Base-by-base conservation (phyloP, 345 rosid genomes). In the Durio zibethinus region DNA sequence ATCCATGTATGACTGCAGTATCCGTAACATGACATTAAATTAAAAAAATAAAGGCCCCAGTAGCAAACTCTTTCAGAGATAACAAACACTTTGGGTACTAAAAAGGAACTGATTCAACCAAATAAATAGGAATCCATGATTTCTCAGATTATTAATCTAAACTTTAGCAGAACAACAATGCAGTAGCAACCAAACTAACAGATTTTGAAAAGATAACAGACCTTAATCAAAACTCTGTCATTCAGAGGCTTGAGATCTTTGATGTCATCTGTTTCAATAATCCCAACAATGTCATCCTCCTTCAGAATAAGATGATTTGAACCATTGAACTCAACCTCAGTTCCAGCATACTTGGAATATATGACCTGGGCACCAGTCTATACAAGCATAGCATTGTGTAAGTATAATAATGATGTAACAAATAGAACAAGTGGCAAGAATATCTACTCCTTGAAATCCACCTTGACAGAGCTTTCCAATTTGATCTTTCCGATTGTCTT, bases 181-280 rank as follows among this genome's bases (percentile, higher is more conserved):
- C 50, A 27, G 52, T 12, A 25, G 66, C 18, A 27, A 60, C 40
- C 18, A 14, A 61, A 59, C 15, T 16, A 53, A 68, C 2, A 20
- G 2, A 68, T 5, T 10, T 50, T 21, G 20, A 38, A 75, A 31
- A 16, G 50, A 25, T 35, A 76, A 40, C 43, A 1, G 33, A 92
- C 99, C 98, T 90, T 94, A 23, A 97, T 90, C 60, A 97, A 82
- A 79, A 97, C 92, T 74, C 97, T 82, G 78, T 97, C 99, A 38
- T 92, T 91, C 84, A 94, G 81, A 65, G 99, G 98, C 85, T 91
- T 90, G 73, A 97, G 99, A 72, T 97, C 98, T 81, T 91, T 94
- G 80, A 92, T 83, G 74, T 94, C 97, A 54, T 91, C 93, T 0
- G 97, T 94, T 85, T 94, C 99, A n/a, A 97, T 92, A 72, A 88